Evolutionary conservation across 805 yeast genomes (phyloP).

Genomic region (Lipomyces yamanashiensis): DNA sequence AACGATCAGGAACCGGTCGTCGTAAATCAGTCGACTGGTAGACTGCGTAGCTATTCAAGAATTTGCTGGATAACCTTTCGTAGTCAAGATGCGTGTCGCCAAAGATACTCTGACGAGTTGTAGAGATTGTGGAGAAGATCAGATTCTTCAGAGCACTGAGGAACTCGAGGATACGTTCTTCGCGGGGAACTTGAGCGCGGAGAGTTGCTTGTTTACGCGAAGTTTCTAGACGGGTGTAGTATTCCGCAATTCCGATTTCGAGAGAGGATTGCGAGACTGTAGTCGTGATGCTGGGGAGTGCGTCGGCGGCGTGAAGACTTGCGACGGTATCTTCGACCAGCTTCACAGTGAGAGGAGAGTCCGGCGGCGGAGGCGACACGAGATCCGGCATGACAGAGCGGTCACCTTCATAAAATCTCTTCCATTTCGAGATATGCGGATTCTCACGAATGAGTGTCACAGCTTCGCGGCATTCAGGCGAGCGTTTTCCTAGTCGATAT

Average conservation of each 20-base stretch:
- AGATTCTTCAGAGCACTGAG: not conserved
- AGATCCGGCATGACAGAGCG: conserved; percentile 24
- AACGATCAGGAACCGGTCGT: conserved; percentile 10
- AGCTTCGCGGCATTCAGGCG: conserved; percentile 15
- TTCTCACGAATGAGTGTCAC: conserved; percentile 9
- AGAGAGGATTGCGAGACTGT: not conserved
- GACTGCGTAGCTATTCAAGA: conserved; percentile 12
- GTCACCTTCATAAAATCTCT: conserved; percentile 26
- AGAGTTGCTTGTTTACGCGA: not conserved
- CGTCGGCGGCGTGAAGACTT: not conserved
- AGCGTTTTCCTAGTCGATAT: conserved; percentile 5
- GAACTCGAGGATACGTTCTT: no score
- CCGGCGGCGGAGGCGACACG: not conserved
- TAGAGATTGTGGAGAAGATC: not conserved
- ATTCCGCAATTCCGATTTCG: not conserved
- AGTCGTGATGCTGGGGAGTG: not conserved
- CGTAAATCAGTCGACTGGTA: conserved; percentile 20
- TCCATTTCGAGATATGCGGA: conserved; percentile 26
- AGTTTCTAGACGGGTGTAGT: not conserved
- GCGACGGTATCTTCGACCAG: not conserved
- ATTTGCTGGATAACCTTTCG: not conserved
- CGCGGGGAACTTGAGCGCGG: not conserved
- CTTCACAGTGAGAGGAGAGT: not conserved
- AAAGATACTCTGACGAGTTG: not conserved
- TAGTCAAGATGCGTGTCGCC: not conserved